Percentiles rank a stretch among this genome's conserved stretches.
phyloP scores from a whole-genome alignment of 2,329 filamentous ascomycete species.

The Cucurbitaria berberidis region DNA sequence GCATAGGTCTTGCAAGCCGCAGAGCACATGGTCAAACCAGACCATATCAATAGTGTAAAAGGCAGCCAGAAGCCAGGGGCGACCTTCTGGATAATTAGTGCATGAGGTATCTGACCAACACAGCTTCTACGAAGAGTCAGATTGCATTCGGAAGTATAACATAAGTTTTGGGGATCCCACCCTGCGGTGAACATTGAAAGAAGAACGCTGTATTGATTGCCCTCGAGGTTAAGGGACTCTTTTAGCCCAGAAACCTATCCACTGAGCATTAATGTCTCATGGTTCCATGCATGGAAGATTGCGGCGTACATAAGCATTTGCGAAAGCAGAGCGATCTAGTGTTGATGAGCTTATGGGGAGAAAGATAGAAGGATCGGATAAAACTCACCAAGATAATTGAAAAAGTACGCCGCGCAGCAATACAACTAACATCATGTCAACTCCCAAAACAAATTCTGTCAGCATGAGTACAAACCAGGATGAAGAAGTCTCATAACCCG shows the following conservation, averaged over 20 bases:
- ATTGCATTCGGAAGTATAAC: neutral
- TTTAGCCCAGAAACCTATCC: conserved; percentile 33
- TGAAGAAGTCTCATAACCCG: conserved; percentile 31
- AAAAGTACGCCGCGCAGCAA: conserved; percentile 41
- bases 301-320: conserved; percentile 34
- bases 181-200: conserved; percentile 39
- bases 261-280: neutral
- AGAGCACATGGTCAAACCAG: conserved; percentile 37
- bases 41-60: conserved; percentile 37
- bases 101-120: conserved; percentile 39
- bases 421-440: conserved; percentile 25
- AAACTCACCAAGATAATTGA: conserved; percentile 37
- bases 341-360: neutral
- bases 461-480: conserved; percentile 17
- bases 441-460: neutral
- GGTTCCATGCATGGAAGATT: neutral
- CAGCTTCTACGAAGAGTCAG: conserved; percentile 22
- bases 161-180: conserved; percentile 6
- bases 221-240: conserved; percentile 29
- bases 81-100: conserved; percentile 36
- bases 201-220: conserved; percentile 40
- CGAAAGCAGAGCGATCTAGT: conserved; percentile 33
- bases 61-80: conserved; percentile 39
- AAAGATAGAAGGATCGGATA: neutral
- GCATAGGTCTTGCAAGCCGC: conserved; percentile 35